Conservation (phyloP, 1,139 yeast species). For the Yamadazyma blattariae region DNA sequence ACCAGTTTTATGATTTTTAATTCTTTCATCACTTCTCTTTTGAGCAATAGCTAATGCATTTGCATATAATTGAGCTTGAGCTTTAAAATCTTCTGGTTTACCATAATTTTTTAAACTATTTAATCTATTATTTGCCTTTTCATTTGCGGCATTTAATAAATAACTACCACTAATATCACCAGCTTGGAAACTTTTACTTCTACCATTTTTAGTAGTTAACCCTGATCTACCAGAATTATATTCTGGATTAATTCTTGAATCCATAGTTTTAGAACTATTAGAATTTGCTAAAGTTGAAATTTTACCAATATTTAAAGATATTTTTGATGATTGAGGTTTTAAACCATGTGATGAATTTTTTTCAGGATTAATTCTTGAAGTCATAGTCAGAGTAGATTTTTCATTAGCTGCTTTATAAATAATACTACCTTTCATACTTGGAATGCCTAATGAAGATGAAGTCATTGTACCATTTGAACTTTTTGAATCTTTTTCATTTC, state of each 20-base stretch:
- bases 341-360: constrained; percentile 46
- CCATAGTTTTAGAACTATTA: constrained; percentile 40
- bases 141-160: constrained; percentile 60
- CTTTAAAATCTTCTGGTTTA: constrained; percentile 33
- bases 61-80: constrained; percentile 45
- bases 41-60: constrained; percentile 65
- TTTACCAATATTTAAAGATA: constrained; percentile 38
- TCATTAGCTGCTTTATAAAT: constrained; percentile 42
- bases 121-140: constrained; percentile 55
- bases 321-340: constrained; percentile 25
- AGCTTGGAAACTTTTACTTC: constrained; percentile 37
- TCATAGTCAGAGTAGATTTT: constrained; percentile 44
- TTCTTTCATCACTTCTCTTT: constrained; percentile 55
- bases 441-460: constrained; percentile 29
- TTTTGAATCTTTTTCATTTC: constrained; percentile 31
- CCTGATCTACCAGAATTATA: constrained; percentile 43
- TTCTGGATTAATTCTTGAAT: constrained; percentile 44
- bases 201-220: constrained; percentile 26
- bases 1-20: constrained; percentile 45
- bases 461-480: constrained; percentile 8
- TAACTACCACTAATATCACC: constrained; percentile 49
- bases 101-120: constrained; percentile 30
- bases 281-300: constrained; percentile 43
- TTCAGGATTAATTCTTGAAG: constrained; percentile 48
- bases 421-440: constrained; percentile 33